Conservation (phyloP, 331 rosid species). For the Quercus phellos region DNA sequence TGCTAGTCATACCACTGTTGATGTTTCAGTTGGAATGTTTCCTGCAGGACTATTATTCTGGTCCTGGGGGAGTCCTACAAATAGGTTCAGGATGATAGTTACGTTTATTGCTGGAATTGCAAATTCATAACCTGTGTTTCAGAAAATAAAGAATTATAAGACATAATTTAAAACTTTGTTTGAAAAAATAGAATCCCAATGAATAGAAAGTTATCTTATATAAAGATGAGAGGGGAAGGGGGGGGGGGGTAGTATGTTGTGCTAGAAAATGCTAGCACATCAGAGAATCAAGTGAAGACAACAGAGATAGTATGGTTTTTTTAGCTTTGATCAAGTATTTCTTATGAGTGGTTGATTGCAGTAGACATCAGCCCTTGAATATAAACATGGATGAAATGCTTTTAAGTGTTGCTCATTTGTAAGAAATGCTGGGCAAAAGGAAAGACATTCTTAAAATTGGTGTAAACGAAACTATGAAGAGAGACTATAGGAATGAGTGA, state of each 20-base stretch:
- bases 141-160: background rate
- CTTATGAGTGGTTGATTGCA: background rate
- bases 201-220: no score
- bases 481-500: background rate
- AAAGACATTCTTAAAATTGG: no score
- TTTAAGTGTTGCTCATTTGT: background rate
- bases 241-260: no score
- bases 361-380: background rate
- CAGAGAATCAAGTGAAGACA: no score
- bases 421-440: no score
- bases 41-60: background rate
- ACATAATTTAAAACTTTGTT: no score
- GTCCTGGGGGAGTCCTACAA: background rate
- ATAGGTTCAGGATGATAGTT: background rate
- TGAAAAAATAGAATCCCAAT: no score
- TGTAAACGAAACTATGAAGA: no score
- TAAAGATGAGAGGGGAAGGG: no score
- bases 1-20: background rate
- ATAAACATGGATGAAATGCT: background rate
- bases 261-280: no score
- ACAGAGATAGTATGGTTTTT: no score
- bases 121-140: background rate
- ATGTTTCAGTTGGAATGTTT: background rate
- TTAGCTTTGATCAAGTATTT: no score
- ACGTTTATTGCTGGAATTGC: accelerated